Evolutionary conservation across 345 rosid genomes (phyloP), one percentile per base, ranked within the genome.

Genomic region (Viola odorata): DNA sequence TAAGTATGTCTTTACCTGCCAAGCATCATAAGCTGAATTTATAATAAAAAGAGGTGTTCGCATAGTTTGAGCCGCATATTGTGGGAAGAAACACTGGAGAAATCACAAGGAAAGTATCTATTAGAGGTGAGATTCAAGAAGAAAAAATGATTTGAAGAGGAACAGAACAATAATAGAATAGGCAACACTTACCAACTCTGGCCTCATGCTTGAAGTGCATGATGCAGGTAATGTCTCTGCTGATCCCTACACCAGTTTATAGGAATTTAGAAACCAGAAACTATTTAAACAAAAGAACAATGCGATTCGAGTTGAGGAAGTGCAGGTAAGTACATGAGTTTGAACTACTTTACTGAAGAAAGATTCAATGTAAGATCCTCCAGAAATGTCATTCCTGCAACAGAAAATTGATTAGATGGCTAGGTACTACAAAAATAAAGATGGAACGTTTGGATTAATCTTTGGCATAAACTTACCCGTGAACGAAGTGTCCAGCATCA

Each of bases 71-170:
- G 77, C 82, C 39, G 82, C 83, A 55, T 88, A 69, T 72, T 91
- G 91, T 8, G 99, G 99, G 86, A 95, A 95, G 85, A 95, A 88
- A 71, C 99, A 95, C 97, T 91, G 94, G 54, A 39, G 32, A 42
- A 0, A 23, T 23, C 32, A 23, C 32, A 23, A 23, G 52, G 37
- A 8, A 51, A 53, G 13, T 55, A 65, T 67, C 42, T 12, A 67
- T 71, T 39, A 62, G 60, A 48, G 32, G 2, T 23, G 32, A 23
- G 32, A 23, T 23, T 23, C 1, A 23, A 23, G 32, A 23, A 23
- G 32, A 23, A 23, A 23, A 23, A 23, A 23, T 23, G 32, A 23
- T 2, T 23, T 23, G 32, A 23, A 53, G 8, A 36, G 44, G 5
- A 60, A 10, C 50, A 59, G 49, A 60, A 40, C 32, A 53, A 15